Percentiles rank a stretch among this genome's conserved stretches.
phyloP scores from a whole-genome alignment of 768 basidiomycete species.

The Russula virescens region DNA sequence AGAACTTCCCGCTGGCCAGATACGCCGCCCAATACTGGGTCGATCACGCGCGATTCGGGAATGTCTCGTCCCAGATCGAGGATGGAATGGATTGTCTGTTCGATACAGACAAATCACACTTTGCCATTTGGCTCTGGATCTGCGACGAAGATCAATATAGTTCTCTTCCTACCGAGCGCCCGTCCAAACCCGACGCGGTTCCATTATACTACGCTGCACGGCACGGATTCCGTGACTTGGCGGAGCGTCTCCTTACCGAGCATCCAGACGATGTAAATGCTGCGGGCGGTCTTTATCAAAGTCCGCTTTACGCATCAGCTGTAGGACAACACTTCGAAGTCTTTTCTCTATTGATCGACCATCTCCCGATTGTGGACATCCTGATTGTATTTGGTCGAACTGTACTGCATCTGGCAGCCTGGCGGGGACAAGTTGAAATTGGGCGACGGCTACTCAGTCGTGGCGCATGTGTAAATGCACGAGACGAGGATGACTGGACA shows the following conservation, averaged over 20 bases:
- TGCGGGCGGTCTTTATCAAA: background rate
- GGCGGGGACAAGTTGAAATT: background rate
- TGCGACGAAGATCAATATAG: background rate
- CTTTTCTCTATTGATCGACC: background rate
- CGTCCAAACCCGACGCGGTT: background rate
- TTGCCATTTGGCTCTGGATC: background rate
- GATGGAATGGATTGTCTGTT: background rate
- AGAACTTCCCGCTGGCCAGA: background rate
- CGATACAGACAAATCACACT: background rate
- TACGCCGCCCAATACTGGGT: background rate
- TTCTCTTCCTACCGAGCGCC: background rate
- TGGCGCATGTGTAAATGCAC: background rate
- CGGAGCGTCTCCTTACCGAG: background rate
- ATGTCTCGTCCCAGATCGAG: background rate
- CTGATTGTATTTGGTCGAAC: rapidly evolving
- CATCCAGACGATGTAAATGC: background rate
- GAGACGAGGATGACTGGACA: rapidly evolving
- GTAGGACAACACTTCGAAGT: background rate
- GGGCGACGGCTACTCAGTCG: background rate
- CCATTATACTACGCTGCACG: background rate
- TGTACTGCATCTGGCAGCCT: background rate
- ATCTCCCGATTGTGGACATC: background rate
- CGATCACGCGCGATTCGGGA: background rate
- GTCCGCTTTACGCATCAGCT: background rate
- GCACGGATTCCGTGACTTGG: background rate